Percentiles rank a stretch among this genome's conserved stretches.
phyloP scores from a whole-genome alignment of 495 filamentous ascomycete species.

The Penicillium parvum region DNA sequence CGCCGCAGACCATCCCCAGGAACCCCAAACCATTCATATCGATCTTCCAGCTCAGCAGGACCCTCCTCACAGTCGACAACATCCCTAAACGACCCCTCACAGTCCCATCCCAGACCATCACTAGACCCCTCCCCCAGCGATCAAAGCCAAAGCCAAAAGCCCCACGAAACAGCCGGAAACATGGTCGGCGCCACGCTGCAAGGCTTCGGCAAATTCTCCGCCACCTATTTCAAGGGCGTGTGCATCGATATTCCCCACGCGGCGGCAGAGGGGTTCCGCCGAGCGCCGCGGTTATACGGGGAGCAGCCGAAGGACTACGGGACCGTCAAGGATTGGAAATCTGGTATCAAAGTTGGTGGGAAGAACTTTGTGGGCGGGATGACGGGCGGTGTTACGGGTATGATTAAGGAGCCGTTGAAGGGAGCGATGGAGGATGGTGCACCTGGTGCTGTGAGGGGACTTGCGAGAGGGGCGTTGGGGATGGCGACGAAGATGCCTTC shows the following conservation, averaged over 20 bases:
- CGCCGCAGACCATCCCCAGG: constrained; percentile 1
- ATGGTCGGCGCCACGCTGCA: constrained; percentile 29
- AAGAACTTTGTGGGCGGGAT: constrained; percentile 68
- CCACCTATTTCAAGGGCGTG: constrained; percentile 25
- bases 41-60: not conserved
- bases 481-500: constrained; percentile 59
- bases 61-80: too few relatives aligned
- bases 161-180: constrained; percentile 12
- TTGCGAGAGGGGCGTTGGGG: constrained; percentile 69
- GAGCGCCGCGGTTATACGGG: constrained; percentile 72
- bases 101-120: too few relatives aligned
- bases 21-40: not conserved
- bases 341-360: constrained; percentile 26
- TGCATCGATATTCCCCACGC: constrained; percentile 67
- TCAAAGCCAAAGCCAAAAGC: not conserved
- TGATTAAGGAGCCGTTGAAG: constrained; percentile 59
- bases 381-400: constrained; percentile 66
- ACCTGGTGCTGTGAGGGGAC: constrained; percentile 57
- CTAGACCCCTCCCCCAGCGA: not conserved
- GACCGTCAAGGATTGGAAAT: constrained; percentile 33
- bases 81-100: too few relatives aligned
- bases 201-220: constrained; percentile 31
- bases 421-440: constrained; percentile 57
- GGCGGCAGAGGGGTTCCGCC: constrained; percentile 76
- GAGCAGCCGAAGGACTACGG: constrained; percentile 45